Evolutionary conservation across 2,329 filamentous ascomycete genomes (phyloP).

Genomic region (Monosporascus sp.): DNA sequence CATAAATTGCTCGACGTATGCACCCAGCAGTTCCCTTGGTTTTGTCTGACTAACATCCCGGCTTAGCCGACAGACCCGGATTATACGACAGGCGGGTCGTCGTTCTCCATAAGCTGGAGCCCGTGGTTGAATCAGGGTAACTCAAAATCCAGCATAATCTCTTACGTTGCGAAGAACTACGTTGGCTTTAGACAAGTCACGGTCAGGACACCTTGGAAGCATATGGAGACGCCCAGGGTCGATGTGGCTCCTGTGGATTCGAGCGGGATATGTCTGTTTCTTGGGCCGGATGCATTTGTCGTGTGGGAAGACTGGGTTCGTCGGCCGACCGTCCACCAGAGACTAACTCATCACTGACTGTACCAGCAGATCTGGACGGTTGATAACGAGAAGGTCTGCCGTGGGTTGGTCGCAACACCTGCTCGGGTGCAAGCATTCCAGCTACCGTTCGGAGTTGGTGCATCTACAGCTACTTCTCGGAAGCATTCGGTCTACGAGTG

Average conservation of each 20-base stretch:
- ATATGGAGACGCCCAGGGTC: conserved; percentile 31
- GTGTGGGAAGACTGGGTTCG: conserved; percentile 50
- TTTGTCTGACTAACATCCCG: background rate
- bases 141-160: conserved; percentile 38
- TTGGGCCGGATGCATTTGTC: conserved; percentile 49
- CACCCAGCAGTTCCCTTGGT: background rate
- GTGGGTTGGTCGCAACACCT: conserved; percentile 51
- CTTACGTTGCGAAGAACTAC: conserved; percentile 46
- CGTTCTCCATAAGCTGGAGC: conserved; percentile 49
- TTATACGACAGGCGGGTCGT: conserved; percentile 41
- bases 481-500: conserved; percentile 40
- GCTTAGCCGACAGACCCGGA: conserved; percentile 38
- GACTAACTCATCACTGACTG: conserved; percentile 7
- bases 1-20: conserved; percentile 33
- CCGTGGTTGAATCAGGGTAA: conserved; percentile 40
- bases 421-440: conserved; percentile 46
- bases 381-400: conserved; percentile 33
- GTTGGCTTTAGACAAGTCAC: conserved; percentile 50
- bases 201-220: conserved; percentile 30
- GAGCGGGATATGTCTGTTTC: conserved; percentile 43
- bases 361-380: conserved; percentile 37
- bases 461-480: conserved; percentile 9
- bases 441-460: conserved; percentile 33
- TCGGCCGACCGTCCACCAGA: background rate
- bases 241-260: conserved; percentile 36